A percentile compares a stretch with the other conserved stretches of the same genome.
Evolutionary conservation across 2,329 filamentous ascomycete genomes (phyloP).

Genomic region (Diaporthe humulicola): DNA sequence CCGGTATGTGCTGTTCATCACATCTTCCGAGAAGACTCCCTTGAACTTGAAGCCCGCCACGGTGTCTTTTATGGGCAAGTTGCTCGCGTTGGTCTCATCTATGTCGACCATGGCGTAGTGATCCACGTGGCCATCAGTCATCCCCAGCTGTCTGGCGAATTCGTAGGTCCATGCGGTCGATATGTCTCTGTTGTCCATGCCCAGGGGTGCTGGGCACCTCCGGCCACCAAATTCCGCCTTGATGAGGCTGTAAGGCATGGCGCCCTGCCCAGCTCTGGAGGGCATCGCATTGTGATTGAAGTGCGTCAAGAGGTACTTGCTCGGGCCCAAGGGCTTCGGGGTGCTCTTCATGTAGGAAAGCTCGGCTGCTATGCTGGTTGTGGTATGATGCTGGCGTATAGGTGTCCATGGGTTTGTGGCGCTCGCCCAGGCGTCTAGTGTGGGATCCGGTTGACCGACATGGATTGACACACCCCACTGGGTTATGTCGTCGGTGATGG

Average conservation of each 20-base stretch:
- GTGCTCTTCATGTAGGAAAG: slow-evolving; percentile 8
- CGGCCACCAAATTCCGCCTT: background rate
- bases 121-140: slow-evolving; percentile 31
- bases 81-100: background rate
- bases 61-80: background rate
- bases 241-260: slow-evolving; percentile 35
- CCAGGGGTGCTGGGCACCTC: slow-evolving; percentile 22
- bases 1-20: background rate
- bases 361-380: slow-evolving; percentile 36
- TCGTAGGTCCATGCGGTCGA: slow-evolving; percentile 34
- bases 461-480: slow-evolving; percentile 38
- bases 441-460: slow-evolving; percentile 32
- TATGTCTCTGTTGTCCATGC: slow-evolving; percentile 38
- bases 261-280: background rate
- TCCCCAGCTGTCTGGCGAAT: slow-evolving; percentile 35
- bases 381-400: slow-evolving; percentile 30
- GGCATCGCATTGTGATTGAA: background rate
- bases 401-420: slow-evolving; percentile 34
- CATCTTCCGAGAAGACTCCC: background rate
- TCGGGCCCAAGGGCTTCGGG: background rate
- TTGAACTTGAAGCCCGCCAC: slow-evolving; percentile 18
- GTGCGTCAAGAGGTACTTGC: slow-evolving; percentile 22
- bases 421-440: slow-evolving; percentile 1
- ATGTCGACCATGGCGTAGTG: slow-evolving; percentile 21
- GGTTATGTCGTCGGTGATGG: slow-evolving; percentile 33